Evolutionary conservation across 306 rosid genomes (phyloP), one percentile per base, ranked within the genome.

Genomic region (Citrullus mucosospermus): DNA sequence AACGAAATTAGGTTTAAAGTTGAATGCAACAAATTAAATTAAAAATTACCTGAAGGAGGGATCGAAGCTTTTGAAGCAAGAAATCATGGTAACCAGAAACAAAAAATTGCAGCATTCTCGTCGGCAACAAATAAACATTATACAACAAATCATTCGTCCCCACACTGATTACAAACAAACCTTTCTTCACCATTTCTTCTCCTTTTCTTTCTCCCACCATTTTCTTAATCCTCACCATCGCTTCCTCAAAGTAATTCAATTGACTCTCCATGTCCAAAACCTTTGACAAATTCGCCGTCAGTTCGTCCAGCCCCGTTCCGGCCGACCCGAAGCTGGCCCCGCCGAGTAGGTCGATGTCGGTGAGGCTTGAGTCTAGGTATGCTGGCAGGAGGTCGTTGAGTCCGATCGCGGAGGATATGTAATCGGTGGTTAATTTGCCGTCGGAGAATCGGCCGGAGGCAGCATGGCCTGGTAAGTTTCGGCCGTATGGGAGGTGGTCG

Each of bases 111-210:
- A 60, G 16, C 30, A 76, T 5, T 28, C 78, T 46, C 0, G 0
- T 0, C 0, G 85, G 88, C 0, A 54, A 3, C 80, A 76, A 10
- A 80, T 76, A 84, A 11, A 55, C 72, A 67, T 82, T 81, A n/a
- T 38, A 78, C 15, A 82, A 13, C 86, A 87, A 62, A 61, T 87
- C 86, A 38, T 84, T 84, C n/a, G 78, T 80, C 44, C 90, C 88
- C 55, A 11, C 48, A 30, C 86, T 83, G 25, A 83, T 50, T 0
- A 79, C 75, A 81, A 78, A 87, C 70, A 84, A 8, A 0, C 86
- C 68, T 30, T 87, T 80, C 4, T 62, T 6, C 0, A 87, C 30
- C 0, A 82, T 84, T 16, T 50, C 12, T 15, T 36, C 59, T 16
- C 77, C 68, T 44, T 50, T 57, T 55, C 41, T 65, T n/a, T 39